A percentile compares a stretch with the other conserved stretches of the same genome.
Evolutionary conservation across 768 basidiomycete species (phyloP).

Genomic region (Lactarius deliciosus): DNA sequence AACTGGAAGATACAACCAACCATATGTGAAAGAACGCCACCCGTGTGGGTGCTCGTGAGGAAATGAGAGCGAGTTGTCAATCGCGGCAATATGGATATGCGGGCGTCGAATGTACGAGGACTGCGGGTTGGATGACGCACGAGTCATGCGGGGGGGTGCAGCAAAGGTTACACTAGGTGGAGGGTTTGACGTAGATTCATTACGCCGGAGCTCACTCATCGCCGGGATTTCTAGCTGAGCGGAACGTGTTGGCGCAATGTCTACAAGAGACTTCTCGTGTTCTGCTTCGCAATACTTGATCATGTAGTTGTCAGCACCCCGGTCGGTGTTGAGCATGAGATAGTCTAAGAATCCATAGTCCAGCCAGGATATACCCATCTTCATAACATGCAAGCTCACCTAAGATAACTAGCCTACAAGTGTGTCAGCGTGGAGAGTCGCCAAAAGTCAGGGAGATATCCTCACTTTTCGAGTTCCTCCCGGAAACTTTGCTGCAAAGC

Average conservation of each 20-base stretch:
- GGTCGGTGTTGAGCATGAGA: constrained; percentile 90
- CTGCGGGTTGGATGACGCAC: constrained; percentile 24
- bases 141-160: constrained; percentile 29
- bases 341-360: constrained; percentile 52
- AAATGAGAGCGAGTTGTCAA: constrained; percentile 90
- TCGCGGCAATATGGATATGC: constrained; percentile 89
- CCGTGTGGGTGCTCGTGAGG: constrained; percentile 88
- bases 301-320: constrained; percentile 89
- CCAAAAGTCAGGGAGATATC: constrained; percentile 9
- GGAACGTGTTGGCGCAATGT: constrained; percentile 73
- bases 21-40: constrained; percentile 77
- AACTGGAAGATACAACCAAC: constrained; percentile 85
- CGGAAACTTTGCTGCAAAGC: constrained; percentile 78
- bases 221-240: constrained; percentile 66
- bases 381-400: constrained; percentile 44
- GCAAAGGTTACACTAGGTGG: constrained; percentile 28
- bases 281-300: constrained; percentile 85
- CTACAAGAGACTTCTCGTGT: constrained; percentile 74
- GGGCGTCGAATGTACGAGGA: constrained; percentile 57
- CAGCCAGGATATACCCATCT: not conserved
- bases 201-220: constrained; percentile 66
- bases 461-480: constrained; percentile 85
- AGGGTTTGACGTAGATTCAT: constrained; percentile 32
- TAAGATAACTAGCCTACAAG: constrained; percentile 72
- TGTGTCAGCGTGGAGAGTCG: constrained; percentile 24